Evolutionary conservation across 495 filamentous ascomycete species (phyloP).

Genomic region (Collariella sp.): DNA sequence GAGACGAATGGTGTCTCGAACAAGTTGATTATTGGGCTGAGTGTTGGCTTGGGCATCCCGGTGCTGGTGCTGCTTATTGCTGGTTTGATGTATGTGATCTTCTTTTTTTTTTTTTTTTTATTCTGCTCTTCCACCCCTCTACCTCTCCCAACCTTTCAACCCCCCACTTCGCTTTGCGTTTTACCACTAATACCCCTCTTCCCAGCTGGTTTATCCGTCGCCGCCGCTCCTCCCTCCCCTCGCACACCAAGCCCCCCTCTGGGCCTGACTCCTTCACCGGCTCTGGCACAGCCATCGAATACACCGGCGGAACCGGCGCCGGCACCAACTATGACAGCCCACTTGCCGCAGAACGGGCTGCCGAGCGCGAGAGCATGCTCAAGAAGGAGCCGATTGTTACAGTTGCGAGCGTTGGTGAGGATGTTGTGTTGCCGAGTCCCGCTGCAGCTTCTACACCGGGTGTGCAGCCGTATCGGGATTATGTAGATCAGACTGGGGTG

Average conservation of each 20-base stretch:
- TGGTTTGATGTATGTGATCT: background rate
- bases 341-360: background rate
- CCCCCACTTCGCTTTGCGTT: no score
- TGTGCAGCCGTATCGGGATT: no score
- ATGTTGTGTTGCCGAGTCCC: no score
- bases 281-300: background rate
- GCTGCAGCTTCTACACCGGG: no score
- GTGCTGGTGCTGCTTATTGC: background rate
- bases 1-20: slow-evolving; percentile 2
- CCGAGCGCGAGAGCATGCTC: background rate
- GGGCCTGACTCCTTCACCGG: no score
- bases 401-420: background rate
- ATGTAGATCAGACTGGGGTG: no score
- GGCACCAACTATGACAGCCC: background rate
- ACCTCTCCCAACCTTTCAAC: no score
- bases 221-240: background rate
- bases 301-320: background rate
- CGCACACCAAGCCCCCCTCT: background rate
- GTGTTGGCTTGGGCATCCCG: slow-evolving; percentile 7
- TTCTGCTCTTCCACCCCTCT: background rate
- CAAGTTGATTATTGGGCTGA: slow-evolving; percentile 7
- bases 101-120: background rate
- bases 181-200: no score
- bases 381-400: background rate
- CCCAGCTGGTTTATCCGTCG: background rate